phyloP scores from a whole-genome alignment of 2,329 filamentous ascomycete genomes.

The Alternaria gansuensis region DNA sequence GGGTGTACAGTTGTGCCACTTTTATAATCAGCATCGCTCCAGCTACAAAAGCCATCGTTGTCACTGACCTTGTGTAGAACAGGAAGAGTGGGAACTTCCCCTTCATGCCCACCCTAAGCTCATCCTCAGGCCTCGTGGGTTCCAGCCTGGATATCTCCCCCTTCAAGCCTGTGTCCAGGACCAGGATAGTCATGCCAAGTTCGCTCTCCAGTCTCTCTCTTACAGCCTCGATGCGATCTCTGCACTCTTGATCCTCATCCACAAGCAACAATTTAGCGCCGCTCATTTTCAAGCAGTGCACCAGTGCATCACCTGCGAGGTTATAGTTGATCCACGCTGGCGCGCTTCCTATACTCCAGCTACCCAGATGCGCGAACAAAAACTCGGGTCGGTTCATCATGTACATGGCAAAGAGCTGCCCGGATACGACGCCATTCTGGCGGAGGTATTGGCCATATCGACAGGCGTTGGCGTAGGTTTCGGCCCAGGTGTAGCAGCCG shows the following conservation, averaged over 20 bases:
- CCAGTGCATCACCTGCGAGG: constrained; percentile 67
- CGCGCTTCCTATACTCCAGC: constrained; percentile 71
- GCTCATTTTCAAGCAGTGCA: constrained; percentile 71
- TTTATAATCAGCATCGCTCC: constrained; percentile 19
- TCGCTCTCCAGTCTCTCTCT: constrained; percentile 60
- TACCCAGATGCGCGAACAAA: constrained; percentile 70
- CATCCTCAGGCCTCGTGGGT: constrained; percentile 63
- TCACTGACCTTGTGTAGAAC: constrained; percentile 71
- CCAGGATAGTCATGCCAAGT: constrained; percentile 66
- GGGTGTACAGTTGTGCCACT: constrained; percentile 79
- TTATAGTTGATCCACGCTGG: constrained; percentile 78
- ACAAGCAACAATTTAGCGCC: constrained; percentile 59
- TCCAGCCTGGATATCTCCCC: constrained; percentile 59
- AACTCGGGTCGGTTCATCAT: constrained; percentile 75
- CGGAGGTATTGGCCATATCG: constrained; percentile 51
- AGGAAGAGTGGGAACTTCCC: constrained; percentile 67
- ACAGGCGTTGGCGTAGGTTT: constrained; percentile 54
- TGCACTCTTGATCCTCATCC: constrained; percentile 60
- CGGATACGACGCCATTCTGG: constrained; percentile 63
- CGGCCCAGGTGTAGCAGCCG: constrained; percentile 56
- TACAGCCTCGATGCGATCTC: constrained; percentile 65
- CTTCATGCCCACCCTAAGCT: constrained; percentile 62
- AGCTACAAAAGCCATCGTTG: background rate
- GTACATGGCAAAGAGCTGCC: constrained; percentile 71
- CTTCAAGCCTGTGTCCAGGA: constrained; percentile 61